Conservation (phyloP, 345 rosid species). For the Aquilaria yunnanensis region DNA sequence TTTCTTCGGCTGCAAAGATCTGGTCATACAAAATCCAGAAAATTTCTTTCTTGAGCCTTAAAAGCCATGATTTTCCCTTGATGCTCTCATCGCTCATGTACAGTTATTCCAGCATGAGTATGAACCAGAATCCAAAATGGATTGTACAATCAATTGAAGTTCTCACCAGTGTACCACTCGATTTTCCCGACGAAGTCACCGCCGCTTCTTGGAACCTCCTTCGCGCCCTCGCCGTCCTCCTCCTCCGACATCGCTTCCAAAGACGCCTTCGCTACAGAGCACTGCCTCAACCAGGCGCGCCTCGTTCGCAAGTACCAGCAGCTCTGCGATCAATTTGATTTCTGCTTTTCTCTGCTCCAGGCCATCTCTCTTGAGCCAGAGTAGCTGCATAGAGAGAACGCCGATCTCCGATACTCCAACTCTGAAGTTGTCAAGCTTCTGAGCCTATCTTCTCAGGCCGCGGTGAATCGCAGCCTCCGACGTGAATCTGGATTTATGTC, state of each 20-base stretch:
- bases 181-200: slow-evolving; percentile 60
- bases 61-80: not conserved
- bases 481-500: slow-evolving; percentile 25
- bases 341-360: slow-evolving; percentile 52
- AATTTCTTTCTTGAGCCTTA: not conserved
- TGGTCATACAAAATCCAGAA: slow-evolving; percentile 17
- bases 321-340: slow-evolving; percentile 57
- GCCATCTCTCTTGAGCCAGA: slow-evolving; percentile 44
- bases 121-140: too few species aligned
- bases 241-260: slow-evolving; percentile 14
- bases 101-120: too few species aligned
- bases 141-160: slow-evolving; percentile 8
- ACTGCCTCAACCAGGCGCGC: slow-evolving; percentile 64
- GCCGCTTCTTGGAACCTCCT: slow-evolving; percentile 32
- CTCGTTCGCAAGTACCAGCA: slow-evolving; percentile 64
- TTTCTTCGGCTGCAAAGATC: slow-evolving; percentile 17
- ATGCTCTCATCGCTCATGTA: too few species aligned
- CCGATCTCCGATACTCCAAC: slow-evolving; percentile 51
- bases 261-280: slow-evolving; percentile 35
- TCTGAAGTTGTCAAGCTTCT: slow-evolving; percentile 51
- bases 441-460: slow-evolving; percentile 37
- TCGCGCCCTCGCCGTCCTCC: slow-evolving; percentile 44
- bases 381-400: slow-evolving; percentile 57
- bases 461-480: slow-evolving; percentile 26
- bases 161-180: slow-evolving; percentile 52